A percentile compares a stretch with the other conserved stretches of the same genome.
Evolutionary conservation across 1,139 yeast genomes (phyloP).

Genomic region (Pichia sp.): DNA sequence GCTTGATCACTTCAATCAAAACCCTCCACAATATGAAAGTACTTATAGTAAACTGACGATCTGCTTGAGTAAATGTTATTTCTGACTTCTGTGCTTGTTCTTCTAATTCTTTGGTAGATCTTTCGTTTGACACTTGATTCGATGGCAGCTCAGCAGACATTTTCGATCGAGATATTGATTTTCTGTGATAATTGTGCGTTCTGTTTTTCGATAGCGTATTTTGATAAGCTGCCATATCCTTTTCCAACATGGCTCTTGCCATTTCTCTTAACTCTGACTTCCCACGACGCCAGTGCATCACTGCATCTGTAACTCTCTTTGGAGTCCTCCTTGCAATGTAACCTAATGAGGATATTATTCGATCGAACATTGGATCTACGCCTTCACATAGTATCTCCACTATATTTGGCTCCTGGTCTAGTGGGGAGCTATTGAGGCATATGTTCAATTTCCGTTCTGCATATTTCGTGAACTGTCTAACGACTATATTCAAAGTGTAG

Average conservation of each 20-base stretch:
- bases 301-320: slow-evolving; percentile 93
- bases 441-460: slow-evolving; percentile 81
- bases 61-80: slow-evolving; percentile 76
- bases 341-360: slow-evolving; percentile 79
- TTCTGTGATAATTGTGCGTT: not conserved
- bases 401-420: slow-evolving; percentile 74
- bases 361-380: slow-evolving; percentile 79
- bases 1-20: slow-evolving; percentile 86
- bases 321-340: slow-evolving; percentile 88
- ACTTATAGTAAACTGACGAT: slow-evolving; percentile 78
- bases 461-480: slow-evolving; percentile 90
- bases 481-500: slow-evolving; percentile 87
- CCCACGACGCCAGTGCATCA: slow-evolving; percentile 96
- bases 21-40: slow-evolving; percentile 91
- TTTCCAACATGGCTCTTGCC: slow-evolving; percentile 63
- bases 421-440: slow-evolving; percentile 61
- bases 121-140: slow-evolving; percentile 5
- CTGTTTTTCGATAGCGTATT: slow-evolving; percentile 16
- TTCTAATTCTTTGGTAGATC: slow-evolving; percentile 28
- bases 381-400: slow-evolving; percentile 83
- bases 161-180: not conserved
- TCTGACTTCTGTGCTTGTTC: slow-evolving; percentile 53
- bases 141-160: not conserved
- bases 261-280: slow-evolving; percentile 79
- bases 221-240: slow-evolving; percentile 33